A percentile compares a stretch with the other conserved stretches of the same genome.
These are phyloP conservation scores for Crucihimalaya himalaica DNA, from an alignment of 345 rosid species.

Conservation along the genomic window DNA sequence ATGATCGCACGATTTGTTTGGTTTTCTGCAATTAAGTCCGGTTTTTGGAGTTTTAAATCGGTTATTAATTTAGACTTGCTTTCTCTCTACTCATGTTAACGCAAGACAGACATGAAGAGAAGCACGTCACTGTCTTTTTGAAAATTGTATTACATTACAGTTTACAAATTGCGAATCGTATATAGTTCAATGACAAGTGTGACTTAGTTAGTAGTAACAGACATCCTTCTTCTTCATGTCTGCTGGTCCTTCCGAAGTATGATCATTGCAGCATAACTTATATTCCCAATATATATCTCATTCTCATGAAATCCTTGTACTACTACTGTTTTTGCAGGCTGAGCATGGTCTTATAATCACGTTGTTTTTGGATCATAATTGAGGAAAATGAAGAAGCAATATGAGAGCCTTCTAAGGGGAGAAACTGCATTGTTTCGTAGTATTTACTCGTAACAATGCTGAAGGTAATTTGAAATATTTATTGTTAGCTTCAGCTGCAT, in stretches of 20 bases:
- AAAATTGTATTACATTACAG: too few species aligned
- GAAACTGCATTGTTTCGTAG: not conserved
- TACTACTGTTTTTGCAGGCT: not conserved
- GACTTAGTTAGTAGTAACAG: not conserved
- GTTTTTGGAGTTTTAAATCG: not conserved
- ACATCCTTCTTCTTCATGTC: not conserved
- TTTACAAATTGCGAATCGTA: not conserved
- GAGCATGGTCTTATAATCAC: not conserved
- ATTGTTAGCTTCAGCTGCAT: not conserved
- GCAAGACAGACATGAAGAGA: not conserved
- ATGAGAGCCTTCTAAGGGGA: not conserved
- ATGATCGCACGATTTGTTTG: not conserved
- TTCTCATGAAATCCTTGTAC: not conserved
- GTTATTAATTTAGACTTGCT: slow-evolving; percentile 25
- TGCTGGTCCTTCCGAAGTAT: not conserved
- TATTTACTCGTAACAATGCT: not conserved
- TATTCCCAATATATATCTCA: too few species aligned
- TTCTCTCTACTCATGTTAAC: slow-evolving; percentile 21
- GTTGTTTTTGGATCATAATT: not conserved
- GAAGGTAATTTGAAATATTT: not conserved
- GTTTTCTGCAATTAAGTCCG: not conserved
- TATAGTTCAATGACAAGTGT: not conserved
- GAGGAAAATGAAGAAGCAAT: not conserved
- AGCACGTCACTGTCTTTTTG: not conserved
- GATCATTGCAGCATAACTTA: not conserved